Conservation (phyloP, 441 rosid genomes). For the Capsella rubella region DNA sequence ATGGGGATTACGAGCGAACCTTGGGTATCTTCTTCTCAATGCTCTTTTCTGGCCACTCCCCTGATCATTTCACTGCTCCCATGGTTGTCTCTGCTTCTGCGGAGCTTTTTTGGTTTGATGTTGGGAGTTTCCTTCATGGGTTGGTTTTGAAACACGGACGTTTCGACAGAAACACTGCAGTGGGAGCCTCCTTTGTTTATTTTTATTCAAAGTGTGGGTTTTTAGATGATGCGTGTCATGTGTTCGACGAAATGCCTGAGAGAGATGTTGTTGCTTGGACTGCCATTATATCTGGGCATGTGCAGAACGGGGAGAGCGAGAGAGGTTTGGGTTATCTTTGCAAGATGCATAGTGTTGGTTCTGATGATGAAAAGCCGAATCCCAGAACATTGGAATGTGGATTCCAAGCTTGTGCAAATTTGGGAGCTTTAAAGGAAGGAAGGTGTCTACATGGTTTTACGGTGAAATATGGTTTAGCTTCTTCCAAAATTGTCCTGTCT, state of each 20-base stretch:
- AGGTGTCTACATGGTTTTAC: slow-evolving; percentile 62
- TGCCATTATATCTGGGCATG: slow-evolving; percentile 61
- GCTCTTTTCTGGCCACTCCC: slow-evolving; percentile 46
- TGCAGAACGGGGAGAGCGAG: slow-evolving; percentile 60
- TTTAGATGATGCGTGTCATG: slow-evolving; percentile 48
- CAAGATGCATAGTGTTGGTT: slow-evolving; percentile 52
- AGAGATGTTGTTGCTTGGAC: slow-evolving; percentile 78
- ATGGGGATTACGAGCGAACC: slow-evolving; percentile 50
- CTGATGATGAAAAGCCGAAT: slow-evolving; percentile 54
- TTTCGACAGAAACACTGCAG: slow-evolving; percentile 49
- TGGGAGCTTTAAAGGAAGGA: slow-evolving; percentile 53
- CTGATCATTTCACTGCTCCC: slow-evolving; percentile 62
- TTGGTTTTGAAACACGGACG: slow-evolving; percentile 55
- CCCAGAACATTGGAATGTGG: slow-evolving; percentile 65
- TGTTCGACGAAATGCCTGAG: slow-evolving; percentile 63
- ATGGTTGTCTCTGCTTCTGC: slow-evolving; percentile 68
- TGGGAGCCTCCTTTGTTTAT: slow-evolving; percentile 64
- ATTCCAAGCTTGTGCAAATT: slow-evolving; percentile 61
- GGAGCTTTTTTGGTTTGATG: slow-evolving; percentile 50
- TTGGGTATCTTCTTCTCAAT: slow-evolving; percentile 51
- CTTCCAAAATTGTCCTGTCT: slow-evolving; percentile 48
- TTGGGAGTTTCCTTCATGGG: slow-evolving; percentile 59
- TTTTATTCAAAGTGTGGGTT: slow-evolving; percentile 56
- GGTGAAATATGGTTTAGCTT: slow-evolving; percentile 55
- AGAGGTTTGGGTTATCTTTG: slow-evolving; percentile 55